Conservation (phyloP, 202 grass and related monocot genomes). For the Dendrocalamus latiflorus region DNA sequence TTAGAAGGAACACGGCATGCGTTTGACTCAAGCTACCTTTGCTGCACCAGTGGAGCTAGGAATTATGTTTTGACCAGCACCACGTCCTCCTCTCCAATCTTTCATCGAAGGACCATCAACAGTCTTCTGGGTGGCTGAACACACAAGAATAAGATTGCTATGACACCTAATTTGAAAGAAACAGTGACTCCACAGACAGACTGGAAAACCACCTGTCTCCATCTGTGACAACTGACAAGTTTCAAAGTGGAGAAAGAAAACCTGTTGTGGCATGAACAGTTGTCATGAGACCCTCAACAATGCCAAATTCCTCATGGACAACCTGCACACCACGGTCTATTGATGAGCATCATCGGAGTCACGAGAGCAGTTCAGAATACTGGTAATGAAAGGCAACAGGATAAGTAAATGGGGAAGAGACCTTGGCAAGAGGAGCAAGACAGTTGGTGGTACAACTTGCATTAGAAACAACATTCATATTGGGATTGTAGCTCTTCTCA, state of each 20-base stretch:
- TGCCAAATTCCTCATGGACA: conserved; percentile 97
- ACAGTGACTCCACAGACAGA: background rate
- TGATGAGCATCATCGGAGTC: conserved; percentile 3
- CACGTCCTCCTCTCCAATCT: conserved; percentile 97
- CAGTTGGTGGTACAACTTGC: conserved; percentile 94
- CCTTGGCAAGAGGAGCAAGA: conserved; percentile 98
- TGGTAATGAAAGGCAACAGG: background rate
- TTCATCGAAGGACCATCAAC: conserved; percentile 96
- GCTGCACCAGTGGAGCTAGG: conserved; percentile 98
- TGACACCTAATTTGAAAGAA: background rate
- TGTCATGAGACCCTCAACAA: conserved; percentile 94
- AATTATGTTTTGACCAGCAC: conserved; percentile 96
- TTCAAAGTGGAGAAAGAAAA: conserved; percentile 23
- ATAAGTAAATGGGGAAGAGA: conserved; percentile 4
- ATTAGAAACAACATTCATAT: conserved; percentile 94
- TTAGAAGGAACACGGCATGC: background rate
- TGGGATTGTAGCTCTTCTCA: conserved; percentile 67
- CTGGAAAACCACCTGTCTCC: background rate
- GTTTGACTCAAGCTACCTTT: conserved; percentile 54
- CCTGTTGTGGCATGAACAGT: conserved; percentile 99
- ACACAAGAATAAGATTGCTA: background rate
- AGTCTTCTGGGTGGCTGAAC: conserved; percentile 92
- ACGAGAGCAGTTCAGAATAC: background rate
- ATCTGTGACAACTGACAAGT: background rate
- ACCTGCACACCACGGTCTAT: conserved; percentile 42